Evolutionary conservation across 352 stramenopile genomes (phyloP), one percentile per base, ranked within the genome.

Genomic region (Pythium grandisporangium): DNA sequence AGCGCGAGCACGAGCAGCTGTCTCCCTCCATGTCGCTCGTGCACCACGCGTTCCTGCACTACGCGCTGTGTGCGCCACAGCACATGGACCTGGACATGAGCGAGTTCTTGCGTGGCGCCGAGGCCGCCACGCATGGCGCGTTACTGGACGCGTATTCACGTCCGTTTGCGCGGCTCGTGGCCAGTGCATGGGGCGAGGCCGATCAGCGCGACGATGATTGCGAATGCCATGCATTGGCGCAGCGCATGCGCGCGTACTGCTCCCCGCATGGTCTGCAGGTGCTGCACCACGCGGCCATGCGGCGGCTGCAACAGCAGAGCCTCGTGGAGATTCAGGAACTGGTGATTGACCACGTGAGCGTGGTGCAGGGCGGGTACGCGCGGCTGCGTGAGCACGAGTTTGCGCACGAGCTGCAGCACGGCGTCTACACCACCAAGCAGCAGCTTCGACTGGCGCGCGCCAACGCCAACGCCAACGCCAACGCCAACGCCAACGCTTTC

Each of bases 221-320:
- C n/a, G n/a, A n/a, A n/a, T n/a, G n/a, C n/a, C n/a, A n/a, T n/a
- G n/a, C 47, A 0, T 10, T 44, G 4, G 19, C 46, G 1, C 12
- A 32, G 23, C 14, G 27, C 2, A 55, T 55, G 48, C 34, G 23
- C 6, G 23, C 36, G n/a, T 55, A 55, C 34, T 55, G 48, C 24
- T 24, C 45, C 11, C 41, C 48, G 5, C 14, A 10, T 3, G 49
- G 48, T 25, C 42, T 46, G 16, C 21, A 45, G 17, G 41, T 50
- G 19, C 23, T 55, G 0, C 34, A 46, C 16, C 11, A 10, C 1
- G n/a, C 6, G 16, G 17, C 45, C n/a, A 17, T 41, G 22, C 48
- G 41, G 27, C n/a, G 13, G 10, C 17, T 42, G 2, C 13, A 8
- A 4, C 24, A 46, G 23, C 11, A 37, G 13, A 8, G 16, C 6